Evolutionary conservation across 2,329 filamentous ascomycete species (phyloP).

Genomic region (Arthrobotrys sphaeroides): DNA sequence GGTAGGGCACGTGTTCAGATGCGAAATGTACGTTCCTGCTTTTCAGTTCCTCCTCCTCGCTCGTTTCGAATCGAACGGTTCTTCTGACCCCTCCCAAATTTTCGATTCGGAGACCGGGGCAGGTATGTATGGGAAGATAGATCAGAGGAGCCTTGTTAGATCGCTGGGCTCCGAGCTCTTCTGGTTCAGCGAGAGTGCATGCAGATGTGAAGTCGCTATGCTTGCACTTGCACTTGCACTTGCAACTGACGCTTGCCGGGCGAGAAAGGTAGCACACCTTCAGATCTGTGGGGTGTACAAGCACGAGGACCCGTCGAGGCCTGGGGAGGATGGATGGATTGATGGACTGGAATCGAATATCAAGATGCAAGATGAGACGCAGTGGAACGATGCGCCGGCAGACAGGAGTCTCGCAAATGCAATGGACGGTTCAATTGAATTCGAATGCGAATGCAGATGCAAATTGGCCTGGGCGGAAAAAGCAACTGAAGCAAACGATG

Average conservation of each 20-base stretch:
- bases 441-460: background rate
- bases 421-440: background rate
- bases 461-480: background rate
- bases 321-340: background rate
- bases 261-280: slow-evolving; percentile 46
- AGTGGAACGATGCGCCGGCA: slow-evolving; percentile 36
- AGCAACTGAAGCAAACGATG: background rate
- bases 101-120: slow-evolving; percentile 12
- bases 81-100: background rate
- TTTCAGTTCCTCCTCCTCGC: slow-evolving; percentile 24
- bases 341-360: slow-evolving; percentile 23
- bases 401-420: background rate
- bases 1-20: slow-evolving; percentile 52
- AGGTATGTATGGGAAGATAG: slow-evolving; percentile 36
- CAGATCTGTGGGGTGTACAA: slow-evolving; percentile 33
- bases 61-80: slow-evolving; percentile 19
- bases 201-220: slow-evolving; percentile 28
- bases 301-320: too few species aligned
- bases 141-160: slow-evolving; percentile 38
- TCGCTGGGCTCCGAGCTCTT: slow-evolving; percentile 53
- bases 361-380: slow-evolving; percentile 46
- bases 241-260: slow-evolving; percentile 21
- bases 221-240: too few species aligned
- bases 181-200: slow-evolving; percentile 30
- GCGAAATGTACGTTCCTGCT: slow-evolving; percentile 51